Evolutionary conservation across 2,329 filamentous ascomycete species (phyloP), one percentile per base, ranked within the genome.

Genomic region (Fusarium virguliforme): DNA sequence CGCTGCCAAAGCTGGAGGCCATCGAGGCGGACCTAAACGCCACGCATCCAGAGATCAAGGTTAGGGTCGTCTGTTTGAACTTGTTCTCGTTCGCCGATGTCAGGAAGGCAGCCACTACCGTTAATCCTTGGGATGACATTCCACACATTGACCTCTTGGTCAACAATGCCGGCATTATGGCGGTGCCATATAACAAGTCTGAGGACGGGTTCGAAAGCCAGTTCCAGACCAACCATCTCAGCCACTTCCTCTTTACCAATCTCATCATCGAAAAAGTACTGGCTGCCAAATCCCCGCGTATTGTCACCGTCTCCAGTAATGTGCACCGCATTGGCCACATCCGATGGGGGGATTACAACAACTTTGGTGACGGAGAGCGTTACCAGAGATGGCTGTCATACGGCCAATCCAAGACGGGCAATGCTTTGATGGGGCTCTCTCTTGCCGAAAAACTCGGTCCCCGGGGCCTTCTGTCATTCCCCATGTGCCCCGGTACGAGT

Each of bases 161-260:
- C 18, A 18, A 18, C 60, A 77, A 77, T 13, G 75, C 76, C 1
- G 76, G 76, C 26, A 61, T 74, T 12, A 69, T 69, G 60, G 65
- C 57, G 4, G 32, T 71, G 3, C 67, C 57, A 3, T 38, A 54
- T 9, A 50, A 60, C 3, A 37, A 40, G 7, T 71, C 70, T n/a
- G 24, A 38, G 1, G 71, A 74, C 7, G 70, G 72, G 7, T 60
- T 63, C 30, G 72, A 74, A 8, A 35, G 64, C 10, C 72, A 74
- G 15, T 72, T 71, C 4, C 60, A 55, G 41, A 68, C 65, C 6
- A 74, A 74, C 22, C 71, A 73, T 2, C 22, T 74, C 1, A 63
- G 65, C 6, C 72, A 74, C 26, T 74, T 74, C 9, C 55, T 74
- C 8, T 24, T 74, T 1, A 55, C 71, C 13, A 66, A 71, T 12